A percentile compares a stretch with the other conserved stretches of the same genome.
Evolutionary conservation across 192 early-diverging fungal species (phyloP).

Genomic region (Coemansia javaensis): DNA sequence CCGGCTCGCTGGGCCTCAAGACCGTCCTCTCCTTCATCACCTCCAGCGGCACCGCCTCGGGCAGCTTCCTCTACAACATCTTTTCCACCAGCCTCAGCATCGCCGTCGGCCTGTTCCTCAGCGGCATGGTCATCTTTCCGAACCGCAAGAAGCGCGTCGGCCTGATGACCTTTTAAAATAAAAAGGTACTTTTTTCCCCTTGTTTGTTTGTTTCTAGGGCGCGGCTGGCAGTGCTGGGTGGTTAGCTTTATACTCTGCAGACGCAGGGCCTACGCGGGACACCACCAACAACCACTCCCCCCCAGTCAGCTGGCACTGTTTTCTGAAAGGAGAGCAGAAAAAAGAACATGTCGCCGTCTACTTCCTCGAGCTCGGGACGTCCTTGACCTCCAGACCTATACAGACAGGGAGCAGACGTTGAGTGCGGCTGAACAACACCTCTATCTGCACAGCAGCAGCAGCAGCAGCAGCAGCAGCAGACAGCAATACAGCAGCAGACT

Average conservation of each 20-base stretch:
- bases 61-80: constrained; percentile 55
- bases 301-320: neutral
- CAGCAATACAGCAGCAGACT: too few relatives aligned
- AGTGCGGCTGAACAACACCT: neutral
- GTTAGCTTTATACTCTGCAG: neutral
- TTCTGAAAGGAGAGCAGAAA: neutral
- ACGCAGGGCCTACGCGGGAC: too few relatives aligned
- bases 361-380: constrained; percentile 14
- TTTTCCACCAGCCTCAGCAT: constrained; percentile 64
- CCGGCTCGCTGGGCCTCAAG: constrained; percentile 73
- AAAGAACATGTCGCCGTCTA: neutral
- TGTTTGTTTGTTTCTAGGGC: neutral
- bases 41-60: constrained; percentile 48
- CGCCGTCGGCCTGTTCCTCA: constrained; percentile 64
- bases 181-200: neutral
- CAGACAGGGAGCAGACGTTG: neutral
- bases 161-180: constrained; percentile 47
- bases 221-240: neutral
- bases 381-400: constrained; percentile 15
- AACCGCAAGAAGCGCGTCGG: constrained; percentile 52
- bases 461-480: neutral
- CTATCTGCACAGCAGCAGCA: neutral
- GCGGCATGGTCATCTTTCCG: constrained; percentile 59
- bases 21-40: constrained; percentile 60
- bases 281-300: neutral